Conservation (phyloP, 176 grass and related monocot species). For the Alopecurus myosuroides region DNA sequence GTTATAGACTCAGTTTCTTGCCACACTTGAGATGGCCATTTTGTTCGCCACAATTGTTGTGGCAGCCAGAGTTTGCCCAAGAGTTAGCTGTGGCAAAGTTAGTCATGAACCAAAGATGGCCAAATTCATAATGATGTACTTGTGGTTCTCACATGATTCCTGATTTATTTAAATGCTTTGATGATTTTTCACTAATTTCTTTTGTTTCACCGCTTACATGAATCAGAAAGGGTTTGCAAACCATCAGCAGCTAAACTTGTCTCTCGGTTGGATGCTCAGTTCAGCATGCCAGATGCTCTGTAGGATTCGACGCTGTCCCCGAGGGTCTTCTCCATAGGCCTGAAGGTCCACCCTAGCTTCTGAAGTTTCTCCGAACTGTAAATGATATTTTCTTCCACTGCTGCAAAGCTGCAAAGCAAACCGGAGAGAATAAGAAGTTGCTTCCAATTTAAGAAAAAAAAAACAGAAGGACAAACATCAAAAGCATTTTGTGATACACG, state of each 20-base stretch:
- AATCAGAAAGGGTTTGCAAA: neutral
- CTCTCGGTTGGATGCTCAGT: slow-evolving; percentile 3
- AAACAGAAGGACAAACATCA: neutral
- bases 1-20: too few species aligned
- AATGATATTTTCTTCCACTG: slow-evolving; percentile 6
- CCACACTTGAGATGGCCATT: too few species aligned
- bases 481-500: neutral
- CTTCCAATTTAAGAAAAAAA: neutral
- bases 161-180: neutral
- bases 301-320: slow-evolving; percentile 47
- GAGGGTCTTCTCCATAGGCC: slow-evolving; percentile 40
- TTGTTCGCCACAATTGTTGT: too few species aligned
- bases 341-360: slow-evolving; percentile 47
- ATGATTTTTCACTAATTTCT: neutral
- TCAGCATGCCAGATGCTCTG: slow-evolving; percentile 35
- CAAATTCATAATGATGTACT: neutral
- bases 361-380: slow-evolving; percentile 34
- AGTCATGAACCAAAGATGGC: too few species aligned
- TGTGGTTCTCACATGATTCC: neutral
- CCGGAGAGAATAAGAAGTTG: neutral
- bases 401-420: slow-evolving; percentile 37
- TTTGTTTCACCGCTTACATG: neutral
- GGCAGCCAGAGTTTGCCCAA: too few species aligned
- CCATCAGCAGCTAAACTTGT: neutral
- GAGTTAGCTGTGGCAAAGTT: too few species aligned